phyloP scores from a whole-genome alignment of 208 protist species.

The Trichomonas vaginalis region DNA sequence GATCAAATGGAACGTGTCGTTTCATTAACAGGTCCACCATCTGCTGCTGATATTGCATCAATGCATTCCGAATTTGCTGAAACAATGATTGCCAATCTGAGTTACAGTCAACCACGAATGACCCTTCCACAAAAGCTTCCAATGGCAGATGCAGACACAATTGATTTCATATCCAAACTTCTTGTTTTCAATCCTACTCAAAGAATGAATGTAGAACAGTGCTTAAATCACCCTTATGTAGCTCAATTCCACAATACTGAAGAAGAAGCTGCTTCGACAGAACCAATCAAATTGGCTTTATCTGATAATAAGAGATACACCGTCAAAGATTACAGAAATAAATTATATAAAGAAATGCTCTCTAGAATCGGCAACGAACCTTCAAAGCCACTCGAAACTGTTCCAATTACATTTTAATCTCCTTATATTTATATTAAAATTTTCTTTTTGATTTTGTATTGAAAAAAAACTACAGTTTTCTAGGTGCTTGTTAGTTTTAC shows the following conservation, averaged over 20 bases:
- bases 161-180: not conserved
- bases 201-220: not conserved
- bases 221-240: not conserved
- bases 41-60: not conserved
- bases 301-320: not conserved
- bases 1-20: slow-evolving; percentile 25
- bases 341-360: not conserved
- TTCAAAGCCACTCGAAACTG: not conserved
- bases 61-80: not conserved
- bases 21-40: not conserved
- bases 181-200: not conserved
- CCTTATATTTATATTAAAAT: not conserved
- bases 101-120: not conserved
- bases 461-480: no score
- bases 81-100: not conserved
- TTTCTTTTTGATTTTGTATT: not conserved
- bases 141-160: not conserved
- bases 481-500: no score
- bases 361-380: not conserved
- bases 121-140: not conserved
- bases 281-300: not conserved
- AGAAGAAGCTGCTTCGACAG: not conserved
- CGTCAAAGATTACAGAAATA: not conserved
- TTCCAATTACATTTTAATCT: not conserved
- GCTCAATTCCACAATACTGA: slow-evolving; percentile 1